These are phyloP conservation scores for Trypanosoma cruzi DNA, from an alignment of 208 protist species.

Conservation along the genomic window DNA sequence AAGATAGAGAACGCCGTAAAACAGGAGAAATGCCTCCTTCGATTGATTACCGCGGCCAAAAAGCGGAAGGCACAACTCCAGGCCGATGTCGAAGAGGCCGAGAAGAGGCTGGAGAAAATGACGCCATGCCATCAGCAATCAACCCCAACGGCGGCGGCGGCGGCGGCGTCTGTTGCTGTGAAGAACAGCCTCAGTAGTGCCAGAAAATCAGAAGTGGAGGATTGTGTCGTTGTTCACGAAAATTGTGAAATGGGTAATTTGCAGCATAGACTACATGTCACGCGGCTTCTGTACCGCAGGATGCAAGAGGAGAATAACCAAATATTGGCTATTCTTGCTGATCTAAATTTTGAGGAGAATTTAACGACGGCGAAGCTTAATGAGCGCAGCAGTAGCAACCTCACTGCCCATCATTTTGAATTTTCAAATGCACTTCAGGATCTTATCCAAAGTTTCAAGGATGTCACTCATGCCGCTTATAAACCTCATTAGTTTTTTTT, in stretches of 20 bases:
- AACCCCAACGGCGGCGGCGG: not conserved
- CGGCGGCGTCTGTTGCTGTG: not conserved
- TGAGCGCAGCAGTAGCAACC: not conserved
- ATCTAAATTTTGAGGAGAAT: slow-evolving; percentile 15
- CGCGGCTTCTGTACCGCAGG: slow-evolving; percentile 8
- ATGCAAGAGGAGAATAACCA: slow-evolving; percentile 14
- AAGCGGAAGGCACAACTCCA: slow-evolving; percentile 13
- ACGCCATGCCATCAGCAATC: not conserved
- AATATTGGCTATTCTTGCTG: not conserved
- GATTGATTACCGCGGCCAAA: slow-evolving; percentile 9
- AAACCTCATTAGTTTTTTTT: not conserved
- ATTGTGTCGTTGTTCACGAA: not conserved
- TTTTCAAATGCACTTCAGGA: slow-evolving; percentile 25
- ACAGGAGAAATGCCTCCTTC: slow-evolving; percentile 4
- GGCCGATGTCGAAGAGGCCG: slow-evolving; percentile 2
- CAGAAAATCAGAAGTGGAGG: not conserved
- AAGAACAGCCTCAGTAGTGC: not conserved
- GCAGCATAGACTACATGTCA: slow-evolving; percentile 7
- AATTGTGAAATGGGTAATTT: slow-evolving; percentile 4
- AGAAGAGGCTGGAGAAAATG: slow-evolving; percentile 1
- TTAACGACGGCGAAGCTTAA: not conserved
- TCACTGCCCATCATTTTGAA: not conserved
- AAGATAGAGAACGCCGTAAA: slow-evolving; percentile 13
- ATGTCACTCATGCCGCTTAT: slow-evolving; percentile 6
- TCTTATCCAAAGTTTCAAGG: slow-evolving; percentile 22